Evolutionary conservation across 1,139 yeast genomes (phyloP).

Genomic region (Nematodospora anomalae): DNA sequence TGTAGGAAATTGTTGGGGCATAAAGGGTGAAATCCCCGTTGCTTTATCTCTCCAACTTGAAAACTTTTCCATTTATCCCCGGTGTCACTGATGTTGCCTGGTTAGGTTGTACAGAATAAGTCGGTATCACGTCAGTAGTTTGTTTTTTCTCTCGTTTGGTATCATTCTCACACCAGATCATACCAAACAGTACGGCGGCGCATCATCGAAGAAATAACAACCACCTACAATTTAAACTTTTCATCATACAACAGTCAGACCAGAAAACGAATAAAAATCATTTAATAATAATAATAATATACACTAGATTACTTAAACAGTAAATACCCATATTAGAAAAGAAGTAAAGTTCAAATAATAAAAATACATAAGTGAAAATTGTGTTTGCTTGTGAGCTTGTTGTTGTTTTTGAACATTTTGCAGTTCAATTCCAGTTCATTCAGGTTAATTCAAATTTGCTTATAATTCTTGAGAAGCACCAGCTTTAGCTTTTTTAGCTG

Average conservation of each 20-base stretch:
- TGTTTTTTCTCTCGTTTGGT: too few relatives aligned
- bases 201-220: too few relatives aligned
- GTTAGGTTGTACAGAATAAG: background rate
- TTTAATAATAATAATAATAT: background rate
- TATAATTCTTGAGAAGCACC: conserved; percentile 84
- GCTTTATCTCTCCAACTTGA: conserved; percentile 76
- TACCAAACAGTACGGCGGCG: too few relatives aligned
- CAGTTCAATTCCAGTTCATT: too few relatives aligned
- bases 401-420: too few relatives aligned
- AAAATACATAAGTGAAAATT: background rate
- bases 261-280: background rate
- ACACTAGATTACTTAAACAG: conserved; percentile 2
- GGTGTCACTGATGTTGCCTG: background rate
- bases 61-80: conserved; percentile 62
- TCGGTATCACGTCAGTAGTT: too few relatives aligned
- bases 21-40: conserved; percentile 79
- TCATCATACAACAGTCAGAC: too few relatives aligned
- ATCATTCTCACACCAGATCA: too few relatives aligned
- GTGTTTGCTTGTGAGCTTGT: too few relatives aligned
- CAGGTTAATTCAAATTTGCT: too few relatives aligned
- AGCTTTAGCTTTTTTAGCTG: conserved; percentile 83
- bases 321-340: background rate
- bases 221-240: too few relatives aligned
- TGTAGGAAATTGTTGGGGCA: conserved; percentile 42
- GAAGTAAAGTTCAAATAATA: background rate